These are phyloP conservation scores for Ustilago lituana DNA, from an alignment of 1,284 basidiomycete genomes.

Conservation along the genomic window DNA sequence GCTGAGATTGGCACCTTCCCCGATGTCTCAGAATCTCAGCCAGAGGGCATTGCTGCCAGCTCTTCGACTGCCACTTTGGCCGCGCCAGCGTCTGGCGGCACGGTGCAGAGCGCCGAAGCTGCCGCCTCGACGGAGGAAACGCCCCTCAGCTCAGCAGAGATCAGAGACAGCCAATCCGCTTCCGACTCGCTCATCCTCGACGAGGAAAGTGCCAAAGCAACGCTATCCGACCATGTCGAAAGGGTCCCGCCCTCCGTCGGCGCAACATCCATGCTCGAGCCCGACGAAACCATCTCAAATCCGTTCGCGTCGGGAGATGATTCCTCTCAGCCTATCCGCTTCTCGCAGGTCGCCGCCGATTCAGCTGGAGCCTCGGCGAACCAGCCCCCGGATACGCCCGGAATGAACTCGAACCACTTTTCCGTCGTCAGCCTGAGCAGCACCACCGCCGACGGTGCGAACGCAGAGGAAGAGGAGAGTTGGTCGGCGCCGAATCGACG, in stretches of 20 bases:
- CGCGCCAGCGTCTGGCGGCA: too few relatives aligned
- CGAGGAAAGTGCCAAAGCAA: constrained; percentile 36
- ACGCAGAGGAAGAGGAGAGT: background rate
- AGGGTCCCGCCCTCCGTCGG: constrained; percentile 56
- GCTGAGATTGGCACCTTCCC: constrained; percentile 14
- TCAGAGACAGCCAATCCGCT: constrained; percentile 26
- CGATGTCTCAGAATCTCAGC: background rate
- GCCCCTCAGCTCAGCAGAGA: constrained; percentile 41
- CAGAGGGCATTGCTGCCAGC: constrained; percentile 11
- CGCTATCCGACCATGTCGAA: constrained; percentile 23
- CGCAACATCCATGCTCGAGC: constrained; percentile 59
- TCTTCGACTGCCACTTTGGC: constrained; percentile 27
- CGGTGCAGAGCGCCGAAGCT: background rate
- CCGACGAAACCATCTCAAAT: constrained; percentile 58
- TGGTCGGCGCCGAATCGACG: constrained; percentile 16
- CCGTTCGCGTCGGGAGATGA: constrained; percentile 50
- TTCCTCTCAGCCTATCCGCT: constrained; percentile 16
- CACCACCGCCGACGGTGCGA: constrained; percentile 7
- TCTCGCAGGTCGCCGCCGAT: constrained; percentile 12
- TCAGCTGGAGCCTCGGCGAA: background rate
- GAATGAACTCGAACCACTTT: constrained; percentile 48
- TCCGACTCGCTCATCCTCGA: constrained; percentile 42
- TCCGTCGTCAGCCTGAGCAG: constrained; percentile 50
- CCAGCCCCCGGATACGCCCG: constrained; percentile 23
- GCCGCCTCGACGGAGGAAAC: constrained; percentile 1